Evolutionary conservation across 306 rosid genomes (phyloP).

Genomic region (Trifolium repens): DNA sequence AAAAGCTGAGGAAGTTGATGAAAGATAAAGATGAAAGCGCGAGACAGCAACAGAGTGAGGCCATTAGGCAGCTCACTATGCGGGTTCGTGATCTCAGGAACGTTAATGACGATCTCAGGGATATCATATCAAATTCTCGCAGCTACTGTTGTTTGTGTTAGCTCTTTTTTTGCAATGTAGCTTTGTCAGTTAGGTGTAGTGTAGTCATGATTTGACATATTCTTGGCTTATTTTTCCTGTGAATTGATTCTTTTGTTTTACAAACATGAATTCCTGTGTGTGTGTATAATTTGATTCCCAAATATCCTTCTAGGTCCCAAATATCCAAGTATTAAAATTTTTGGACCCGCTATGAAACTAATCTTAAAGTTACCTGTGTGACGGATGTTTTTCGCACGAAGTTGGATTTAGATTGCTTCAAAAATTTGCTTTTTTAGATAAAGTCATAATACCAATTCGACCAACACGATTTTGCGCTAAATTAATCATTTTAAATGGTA

Average conservation of each 20-base stretch:
- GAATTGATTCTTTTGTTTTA: constrained; percentile 36
- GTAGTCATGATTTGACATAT: constrained; percentile 24
- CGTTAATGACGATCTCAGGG: constrained; percentile 70
- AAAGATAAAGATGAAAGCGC: constrained; percentile 64
- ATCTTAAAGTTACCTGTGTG: too few relatives aligned
- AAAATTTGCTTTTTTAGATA: too few relatives aligned
- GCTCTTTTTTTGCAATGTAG: constrained; percentile 27
- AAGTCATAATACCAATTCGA: too few relatives aligned
- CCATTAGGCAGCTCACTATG: constrained; percentile 70
- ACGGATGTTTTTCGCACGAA: too few relatives aligned
- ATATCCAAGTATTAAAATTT: too few relatives aligned
- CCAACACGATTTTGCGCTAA: too few relatives aligned
- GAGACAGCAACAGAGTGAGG: constrained; percentile 53
- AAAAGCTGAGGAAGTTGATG: neutral
- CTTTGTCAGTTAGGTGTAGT: constrained; percentile 29
- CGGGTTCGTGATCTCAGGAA: constrained; percentile 11
- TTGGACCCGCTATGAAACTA: too few relatives aligned
- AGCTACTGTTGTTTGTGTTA: constrained; percentile 63
- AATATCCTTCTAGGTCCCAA: neutral
- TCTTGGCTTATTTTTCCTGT: constrained; percentile 43
- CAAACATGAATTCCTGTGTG: constrained; percentile 19
- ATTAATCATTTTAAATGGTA: too few relatives aligned
- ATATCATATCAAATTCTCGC: constrained; percentile 57
- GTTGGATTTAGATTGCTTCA: too few relatives aligned
- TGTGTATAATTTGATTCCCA: constrained; percentile 27